These are phyloP conservation scores for Durio zibethinus DNA, from an alignment of 345 rosid species.

Conservation along the genomic window DNA sequence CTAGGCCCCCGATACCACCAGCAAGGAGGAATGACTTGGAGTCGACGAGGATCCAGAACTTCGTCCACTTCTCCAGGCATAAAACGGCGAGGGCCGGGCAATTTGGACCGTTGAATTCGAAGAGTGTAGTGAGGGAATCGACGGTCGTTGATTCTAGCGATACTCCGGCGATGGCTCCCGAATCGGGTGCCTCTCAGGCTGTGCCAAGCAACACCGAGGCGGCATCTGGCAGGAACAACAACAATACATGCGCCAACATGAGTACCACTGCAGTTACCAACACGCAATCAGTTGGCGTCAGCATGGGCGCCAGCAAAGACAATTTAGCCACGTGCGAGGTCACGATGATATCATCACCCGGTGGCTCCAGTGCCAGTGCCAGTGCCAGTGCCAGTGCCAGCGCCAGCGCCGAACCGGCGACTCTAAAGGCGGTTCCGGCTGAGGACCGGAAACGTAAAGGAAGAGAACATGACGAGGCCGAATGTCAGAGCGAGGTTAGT, in stretches of 20 bases:
- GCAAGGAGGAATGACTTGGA: slow-evolving; percentile 29
- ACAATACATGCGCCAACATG: slow-evolving; percentile 25
- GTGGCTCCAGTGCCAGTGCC: slow-evolving; percentile 44
- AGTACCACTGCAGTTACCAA: slow-evolving; percentile 26
- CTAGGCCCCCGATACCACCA: slow-evolving; percentile 50
- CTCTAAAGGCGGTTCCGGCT: slow-evolving; percentile 32
- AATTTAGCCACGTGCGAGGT: slow-evolving; percentile 39
- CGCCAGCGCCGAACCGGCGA: slow-evolving; percentile 44
- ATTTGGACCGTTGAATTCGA: slow-evolving; percentile 48
- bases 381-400: slow-evolving; percentile 55
- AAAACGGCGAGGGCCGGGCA: slow-evolving; percentile 27
- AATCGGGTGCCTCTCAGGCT: slow-evolving; percentile 41
- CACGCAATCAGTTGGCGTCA: slow-evolving; percentile 24
- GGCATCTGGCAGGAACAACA: slow-evolving; percentile 29
- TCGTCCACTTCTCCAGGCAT: slow-evolving; percentile 55
- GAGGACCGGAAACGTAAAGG: slow-evolving; percentile 73
- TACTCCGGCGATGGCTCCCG: slow-evolving; percentile 33
- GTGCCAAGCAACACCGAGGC: slow-evolving; percentile 20
- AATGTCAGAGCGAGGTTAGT: slow-evolving; percentile 68
- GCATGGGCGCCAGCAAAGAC: slow-evolving; percentile 16
- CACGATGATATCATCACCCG: slow-evolving; percentile 48
- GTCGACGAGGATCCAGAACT: slow-evolving; percentile 40
- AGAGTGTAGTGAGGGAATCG: slow-evolving; percentile 42
- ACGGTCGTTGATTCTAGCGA: slow-evolving; percentile 63
- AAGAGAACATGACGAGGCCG: slow-evolving; percentile 47